A percentile compares a stretch with the other conserved stretches of the same genome.
Evolutionary conservation across 1,284 basidiomycete genomes (phyloP).

Genomic region (Naganishia albida): DNA sequence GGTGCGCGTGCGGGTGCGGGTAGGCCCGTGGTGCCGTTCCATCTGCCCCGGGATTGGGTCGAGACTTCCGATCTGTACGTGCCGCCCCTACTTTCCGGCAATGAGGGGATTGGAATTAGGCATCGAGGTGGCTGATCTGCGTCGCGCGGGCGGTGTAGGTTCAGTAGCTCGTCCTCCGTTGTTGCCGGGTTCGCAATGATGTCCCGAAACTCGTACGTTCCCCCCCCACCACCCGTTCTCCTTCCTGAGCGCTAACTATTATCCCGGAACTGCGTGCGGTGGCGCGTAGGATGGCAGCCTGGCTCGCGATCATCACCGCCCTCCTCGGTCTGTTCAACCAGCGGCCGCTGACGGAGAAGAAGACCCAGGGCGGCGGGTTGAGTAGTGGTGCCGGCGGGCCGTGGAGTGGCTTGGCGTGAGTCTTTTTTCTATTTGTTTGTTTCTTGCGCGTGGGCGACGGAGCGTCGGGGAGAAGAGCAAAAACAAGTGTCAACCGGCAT

Average conservation of each 20-base stretch:
- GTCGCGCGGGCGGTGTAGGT: slow-evolving; percentile 2
- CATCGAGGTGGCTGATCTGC: too few species aligned
- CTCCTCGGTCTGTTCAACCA: slow-evolving; percentile 31
- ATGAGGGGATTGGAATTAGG: neutral
- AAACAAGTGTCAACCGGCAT: too few species aligned
- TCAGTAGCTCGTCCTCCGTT: slow-evolving; percentile 17
- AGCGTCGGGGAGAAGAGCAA: neutral
- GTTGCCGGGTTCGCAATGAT: slow-evolving; percentile 27
- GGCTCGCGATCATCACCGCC: slow-evolving; percentile 31
- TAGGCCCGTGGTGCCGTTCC: slow-evolving; percentile 32
- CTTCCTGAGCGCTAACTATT: neutral
- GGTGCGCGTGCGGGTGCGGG: too few species aligned
- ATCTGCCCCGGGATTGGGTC: slow-evolving; percentile 30
- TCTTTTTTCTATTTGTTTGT: neutral
- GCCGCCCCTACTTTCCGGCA: neutral
- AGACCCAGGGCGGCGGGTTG: slow-evolving; percentile 8
- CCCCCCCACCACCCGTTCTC: neutral
- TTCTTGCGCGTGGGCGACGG: neutral
- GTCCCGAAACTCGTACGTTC: slow-evolving; percentile 27
- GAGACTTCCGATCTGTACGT: slow-evolving; percentile 28
- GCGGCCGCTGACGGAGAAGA: slow-evolving; percentile 32
- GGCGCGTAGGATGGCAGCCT: slow-evolving; percentile 28
- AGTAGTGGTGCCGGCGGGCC: slow-evolving; percentile 11
- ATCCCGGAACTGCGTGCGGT: neutral
- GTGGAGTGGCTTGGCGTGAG: slow-evolving; percentile 29